Conservation (phyloP, 805 yeast species). For the Ogataea corticis region DNA sequence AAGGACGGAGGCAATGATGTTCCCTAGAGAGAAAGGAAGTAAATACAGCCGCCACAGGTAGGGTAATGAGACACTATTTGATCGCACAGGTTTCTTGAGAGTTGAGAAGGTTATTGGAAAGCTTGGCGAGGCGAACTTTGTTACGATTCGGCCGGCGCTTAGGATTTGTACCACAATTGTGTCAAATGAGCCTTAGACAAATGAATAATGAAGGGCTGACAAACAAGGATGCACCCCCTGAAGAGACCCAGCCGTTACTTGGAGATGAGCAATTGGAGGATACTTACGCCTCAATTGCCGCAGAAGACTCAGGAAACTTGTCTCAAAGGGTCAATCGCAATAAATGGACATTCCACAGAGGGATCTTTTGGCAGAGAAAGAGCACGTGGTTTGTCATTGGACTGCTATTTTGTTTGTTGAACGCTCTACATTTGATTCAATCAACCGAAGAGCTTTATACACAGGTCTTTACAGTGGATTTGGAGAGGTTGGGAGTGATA, state of each 20-base stretch:
- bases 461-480: background rate
- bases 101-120: no score
- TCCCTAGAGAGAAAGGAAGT: background rate
- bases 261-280: background rate
- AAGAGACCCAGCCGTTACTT: background rate
- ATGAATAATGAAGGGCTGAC: background rate
- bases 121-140: no score
- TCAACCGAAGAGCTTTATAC: background rate
- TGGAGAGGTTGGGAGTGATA: constrained; percentile 2
- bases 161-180: background rate
- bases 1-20: background rate
- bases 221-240: background rate
- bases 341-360: background rate
- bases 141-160: no score
- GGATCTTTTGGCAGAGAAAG: background rate
- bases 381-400: no score
- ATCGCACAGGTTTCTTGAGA: no score
- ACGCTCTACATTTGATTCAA: background rate
- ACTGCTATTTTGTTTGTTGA: background rate
- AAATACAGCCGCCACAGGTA: no score
- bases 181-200: background rate
- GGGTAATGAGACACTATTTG: no score
- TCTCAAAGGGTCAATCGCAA: no score
- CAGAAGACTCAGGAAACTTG: no score
- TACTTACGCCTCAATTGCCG: background rate